phyloP scores from a whole-genome alignment of 1,284 basidiomycete species.

The Cutaneotrichosporon sp. region DNA sequence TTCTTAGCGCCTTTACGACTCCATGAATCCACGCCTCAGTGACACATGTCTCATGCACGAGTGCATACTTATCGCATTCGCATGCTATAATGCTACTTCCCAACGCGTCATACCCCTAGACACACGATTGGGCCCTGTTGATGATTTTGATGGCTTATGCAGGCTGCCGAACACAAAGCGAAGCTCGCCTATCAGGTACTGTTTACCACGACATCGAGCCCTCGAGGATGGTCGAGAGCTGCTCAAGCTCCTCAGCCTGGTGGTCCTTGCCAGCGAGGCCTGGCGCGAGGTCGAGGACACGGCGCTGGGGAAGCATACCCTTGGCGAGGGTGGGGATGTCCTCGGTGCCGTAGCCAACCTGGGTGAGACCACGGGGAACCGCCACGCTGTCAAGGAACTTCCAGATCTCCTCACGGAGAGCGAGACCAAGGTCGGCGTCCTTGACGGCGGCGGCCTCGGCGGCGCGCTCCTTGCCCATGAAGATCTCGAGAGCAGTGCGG shows the following conservation, averaged over 20 bases:
- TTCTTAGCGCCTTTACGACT: too few species aligned
- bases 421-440: conserved; percentile 75
- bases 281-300: conserved; percentile 51
- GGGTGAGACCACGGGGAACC: conserved; percentile 80
- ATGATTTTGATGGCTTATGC: conserved; percentile 9
- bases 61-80: conserved; percentile 11
- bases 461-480: conserved; percentile 67
- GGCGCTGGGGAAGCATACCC: conserved; percentile 49
- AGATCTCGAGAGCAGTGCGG: conserved; percentile 81
- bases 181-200: conserved; percentile 5
- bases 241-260: conserved; percentile 73
- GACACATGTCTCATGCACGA: neutral
- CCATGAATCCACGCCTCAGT: neutral
- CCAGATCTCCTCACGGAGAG: conserved; percentile 86
- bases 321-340: conserved; percentile 49
- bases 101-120: conserved; percentile 3
- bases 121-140: conserved; percentile 1
- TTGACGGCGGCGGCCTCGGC: conserved; percentile 70
- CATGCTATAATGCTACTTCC: conserved; percentile 8
- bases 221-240: conserved; percentile 69
- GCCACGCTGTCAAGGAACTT: conserved; percentile 82
- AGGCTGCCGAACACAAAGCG: conserved; percentile 6
- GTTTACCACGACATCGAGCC: conserved; percentile 45
- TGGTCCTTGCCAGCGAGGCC: conserved; percentile 59
- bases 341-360: conserved; percentile 68